These are phyloP conservation scores for Pochonia chlamydosporia DNA, from an alignment of 2,329 filamentous ascomycete genomes.

Conservation along the genomic window DNA sequence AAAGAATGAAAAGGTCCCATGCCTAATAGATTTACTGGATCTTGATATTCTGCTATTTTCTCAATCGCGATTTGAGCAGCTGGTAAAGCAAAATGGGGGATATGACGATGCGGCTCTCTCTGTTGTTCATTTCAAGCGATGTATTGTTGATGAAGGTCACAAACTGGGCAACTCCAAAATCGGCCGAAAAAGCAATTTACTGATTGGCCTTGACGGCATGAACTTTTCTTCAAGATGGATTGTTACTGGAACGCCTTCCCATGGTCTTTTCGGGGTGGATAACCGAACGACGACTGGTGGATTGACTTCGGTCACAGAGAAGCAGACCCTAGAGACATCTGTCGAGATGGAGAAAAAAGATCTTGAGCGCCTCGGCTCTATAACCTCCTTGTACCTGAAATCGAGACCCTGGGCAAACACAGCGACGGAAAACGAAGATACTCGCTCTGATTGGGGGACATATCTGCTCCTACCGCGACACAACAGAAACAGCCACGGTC, in stretches of 20 bases:
- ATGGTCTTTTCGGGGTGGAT: constrained; percentile 68
- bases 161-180: constrained; percentile 63
- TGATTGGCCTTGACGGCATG: constrained; percentile 46
- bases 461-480: constrained; percentile 61
- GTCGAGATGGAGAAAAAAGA: constrained; percentile 54
- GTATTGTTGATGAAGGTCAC: constrained; percentile 91
- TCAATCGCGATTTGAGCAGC: constrained; percentile 62
- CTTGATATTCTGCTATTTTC: constrained; percentile 79
- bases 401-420: constrained; percentile 73
- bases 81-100: constrained; percentile 31
- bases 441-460: constrained; percentile 61
- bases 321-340: constrained; percentile 24
- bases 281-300: background rate
- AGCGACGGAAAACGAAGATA: constrained; percentile 45
- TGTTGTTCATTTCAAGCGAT: constrained; percentile 73
- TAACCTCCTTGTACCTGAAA: constrained; percentile 66
- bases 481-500: constrained; percentile 45
- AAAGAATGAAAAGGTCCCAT: constrained; percentile 49
- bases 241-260: constrained; percentile 84
- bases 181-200: constrained; percentile 49
- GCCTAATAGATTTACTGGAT: constrained; percentile 48
- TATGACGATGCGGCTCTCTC: constrained; percentile 54
- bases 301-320: background rate
- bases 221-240: constrained; percentile 74
- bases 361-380: constrained; percentile 58